Base-by-base conservation (phyloP, 306 rosid species). In the Cucumis melo region DNA sequence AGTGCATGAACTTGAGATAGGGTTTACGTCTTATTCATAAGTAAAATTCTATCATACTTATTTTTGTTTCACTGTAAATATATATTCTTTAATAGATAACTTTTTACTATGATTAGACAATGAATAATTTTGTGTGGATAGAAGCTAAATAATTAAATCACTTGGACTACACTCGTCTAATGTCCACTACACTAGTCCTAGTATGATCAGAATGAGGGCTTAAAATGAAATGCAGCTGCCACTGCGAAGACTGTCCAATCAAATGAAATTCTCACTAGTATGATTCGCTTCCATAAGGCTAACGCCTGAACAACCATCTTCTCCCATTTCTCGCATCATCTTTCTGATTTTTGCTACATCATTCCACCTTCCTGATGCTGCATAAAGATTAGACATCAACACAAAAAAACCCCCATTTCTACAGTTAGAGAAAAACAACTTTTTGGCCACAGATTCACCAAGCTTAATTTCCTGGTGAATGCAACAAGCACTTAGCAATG, bases 401-500 rank as follows among this genome's bases (percentile, higher is more conserved):
- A 89, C 91, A 83, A 86, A 86, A 84, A 87, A 89, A 39, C 93
- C 93, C 41, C 89, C 86, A 78, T 89, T 87, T 78, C 83, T 78
- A 38, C 90, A 86, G 78, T 89, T 91, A 72, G 89, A 86, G 87
- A 84, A 87, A 55, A 91, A 84, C 61, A 91, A 68, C 55, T 83
- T 85, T 74, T 81, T 85, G 29, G 93, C 96, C 75, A 89, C 85
- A 42, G 85, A 85, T 86, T 89, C 92, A 62, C 88, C 92, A 70
- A 91, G 86, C 79, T 86, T 86, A 29, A 91, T 83, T 20, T 87
- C 88, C 77, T 84, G 88, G 82, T 91, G 91, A 77, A 89, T 80
- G 84, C 91, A 81, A 71, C 92, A 89, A 75, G 91, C 87, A 82
- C 87, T 84, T 20, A 86, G 91, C 79, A 91, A 86, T 77, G 96